These are phyloP conservation scores for Trypanosoma cruzi DNA, from an alignment of 208 protist genomes.

Conservation along the genomic window DNA sequence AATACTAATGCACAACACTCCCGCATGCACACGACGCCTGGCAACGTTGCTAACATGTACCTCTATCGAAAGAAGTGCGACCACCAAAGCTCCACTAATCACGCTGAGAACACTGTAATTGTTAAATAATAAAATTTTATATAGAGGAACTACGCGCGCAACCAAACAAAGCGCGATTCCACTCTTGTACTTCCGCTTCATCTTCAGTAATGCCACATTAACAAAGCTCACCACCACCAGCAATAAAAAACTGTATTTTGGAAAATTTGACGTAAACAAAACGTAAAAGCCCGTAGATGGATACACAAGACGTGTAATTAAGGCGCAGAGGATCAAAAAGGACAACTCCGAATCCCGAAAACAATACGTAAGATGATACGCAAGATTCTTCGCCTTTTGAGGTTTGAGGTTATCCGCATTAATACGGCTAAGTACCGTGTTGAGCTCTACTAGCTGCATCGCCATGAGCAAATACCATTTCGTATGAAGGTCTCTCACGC, in stretches of 20 bases:
- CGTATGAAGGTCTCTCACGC: conserved; percentile 52
- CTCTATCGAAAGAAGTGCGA: conserved; percentile 85
- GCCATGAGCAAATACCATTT: conserved; percentile 83
- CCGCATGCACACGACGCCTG: conserved; percentile 82
- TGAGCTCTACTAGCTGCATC: conserved; percentile 84
- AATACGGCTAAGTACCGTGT: conserved; percentile 83
- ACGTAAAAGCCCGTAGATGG: conserved; percentile 17
- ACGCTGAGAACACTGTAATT: conserved; percentile 72
- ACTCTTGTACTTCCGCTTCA: conserved; percentile 66
- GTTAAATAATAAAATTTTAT: conserved; percentile 77
- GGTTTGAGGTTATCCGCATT: conserved; percentile 80
- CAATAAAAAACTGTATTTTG: conserved; percentile 46
- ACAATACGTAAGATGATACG: conserved; percentile 76
- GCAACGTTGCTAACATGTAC: conserved; percentile 89
- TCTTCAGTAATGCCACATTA: conserved; percentile 67
- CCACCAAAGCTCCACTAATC: conserved; percentile 84
- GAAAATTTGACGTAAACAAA: conserved; percentile 1
- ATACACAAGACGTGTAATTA: conserved; percentile 59
- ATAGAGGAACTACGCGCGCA: conserved; percentile 69
- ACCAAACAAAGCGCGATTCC: conserved; percentile 68
- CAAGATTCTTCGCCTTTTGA: conserved; percentile 77
- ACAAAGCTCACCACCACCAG: conserved; percentile 61
- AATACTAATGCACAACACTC: conserved; percentile 80
- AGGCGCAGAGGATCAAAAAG: conserved; percentile 66
- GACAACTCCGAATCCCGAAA: conserved; percentile 82